A percentile compares a stretch with the other conserved stretches of the same genome.
These are phyloP conservation scores for Talaromyces proteolyticus DNA, from an alignment of 495 filamentous ascomycete species.

Conservation along the genomic window DNA sequence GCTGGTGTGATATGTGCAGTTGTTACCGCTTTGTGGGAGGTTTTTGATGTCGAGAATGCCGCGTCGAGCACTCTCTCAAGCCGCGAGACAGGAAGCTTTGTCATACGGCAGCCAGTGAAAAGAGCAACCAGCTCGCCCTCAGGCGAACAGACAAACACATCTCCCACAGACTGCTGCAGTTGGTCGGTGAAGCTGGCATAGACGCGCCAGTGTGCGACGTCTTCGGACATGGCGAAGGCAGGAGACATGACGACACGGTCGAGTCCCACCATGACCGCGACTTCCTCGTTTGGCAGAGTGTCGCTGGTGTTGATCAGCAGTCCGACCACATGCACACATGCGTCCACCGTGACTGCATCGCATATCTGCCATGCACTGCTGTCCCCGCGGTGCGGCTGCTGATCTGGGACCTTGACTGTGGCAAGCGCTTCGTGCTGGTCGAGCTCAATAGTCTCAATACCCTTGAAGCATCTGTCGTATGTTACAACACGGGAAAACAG, in stretches of 20 bases:
- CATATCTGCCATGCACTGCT: conserved; percentile 10
- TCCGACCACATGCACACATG: conserved; percentile 28
- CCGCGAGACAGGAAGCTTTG: conserved; percentile 9
- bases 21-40: too few relatives aligned
- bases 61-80: conserved; percentile 13
- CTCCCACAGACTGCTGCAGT: conserved; percentile 14
- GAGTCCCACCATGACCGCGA: conserved; percentile 15
- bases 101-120: conserved; percentile 14
- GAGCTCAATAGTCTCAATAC: conserved; percentile 14
- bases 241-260: conserved; percentile 10
- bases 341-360: conserved; percentile 21
- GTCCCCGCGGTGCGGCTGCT: conserved; percentile 1
- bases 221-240: neutral
- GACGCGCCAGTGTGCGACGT: conserved; percentile 12
- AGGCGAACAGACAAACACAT: conserved; percentile 18
- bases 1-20: too few relatives aligned
- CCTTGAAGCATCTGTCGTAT: conserved; percentile 16
- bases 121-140: conserved; percentile 12
- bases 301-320: conserved; percentile 23
- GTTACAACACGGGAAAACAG: conserved; percentile 19
- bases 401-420: conserved; percentile 3
- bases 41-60: conserved; percentile 9
- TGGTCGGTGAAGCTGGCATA: conserved; percentile 14
- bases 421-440: conserved; percentile 14
- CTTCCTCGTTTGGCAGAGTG: conserved; percentile 10